A percentile compares a stretch with the other conserved stretches of the same genome.
Conservation (phyloP, 1,139 yeast species). For the Nakaseomyces sp. region DNA sequence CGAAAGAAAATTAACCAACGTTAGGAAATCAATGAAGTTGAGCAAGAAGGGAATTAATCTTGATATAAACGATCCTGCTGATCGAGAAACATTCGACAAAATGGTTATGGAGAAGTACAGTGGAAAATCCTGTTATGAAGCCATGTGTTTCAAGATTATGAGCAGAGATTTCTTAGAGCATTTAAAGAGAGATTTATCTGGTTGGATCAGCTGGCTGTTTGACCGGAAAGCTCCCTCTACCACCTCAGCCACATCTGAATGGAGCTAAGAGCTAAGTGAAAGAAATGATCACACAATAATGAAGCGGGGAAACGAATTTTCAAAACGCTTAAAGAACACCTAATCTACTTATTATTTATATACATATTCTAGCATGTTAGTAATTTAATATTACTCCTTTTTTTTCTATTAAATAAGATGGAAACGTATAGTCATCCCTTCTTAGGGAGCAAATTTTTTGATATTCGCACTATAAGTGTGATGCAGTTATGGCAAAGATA, state of each 20-base stretch:
- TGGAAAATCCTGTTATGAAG: slow-evolving; percentile 15
- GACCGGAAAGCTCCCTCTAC: slow-evolving; percentile 4
- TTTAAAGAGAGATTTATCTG: slow-evolving; percentile 12
- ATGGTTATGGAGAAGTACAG: slow-evolving; percentile 13
- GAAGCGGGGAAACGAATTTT: no score
- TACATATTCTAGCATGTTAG: background rate
- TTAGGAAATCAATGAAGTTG: slow-evolving; percentile 28
- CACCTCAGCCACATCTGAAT: background rate
- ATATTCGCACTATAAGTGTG: no score
- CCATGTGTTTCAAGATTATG: slow-evolving; percentile 15
- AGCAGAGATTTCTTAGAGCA: slow-evolving; percentile 12
- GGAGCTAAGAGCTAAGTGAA: no score
- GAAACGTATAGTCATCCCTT: no score
- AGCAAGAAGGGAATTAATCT: slow-evolving; percentile 14
- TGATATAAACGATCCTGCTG: slow-evolving; percentile 15
- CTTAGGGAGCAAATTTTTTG: no score
- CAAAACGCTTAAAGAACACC: no score
- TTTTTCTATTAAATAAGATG: no score
- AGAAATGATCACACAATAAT: no score
- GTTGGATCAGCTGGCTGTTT: slow-evolving; percentile 19
- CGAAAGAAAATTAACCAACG: slow-evolving; percentile 36
- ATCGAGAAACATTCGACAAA: slow-evolving; percentile 17
- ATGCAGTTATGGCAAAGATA: no score
- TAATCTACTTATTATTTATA: background rate
- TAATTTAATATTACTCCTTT: no score